phyloP scores from a whole-genome alignment of 2,329 filamentous ascomycete genomes.

The Madurella mycetomatis region DNA sequence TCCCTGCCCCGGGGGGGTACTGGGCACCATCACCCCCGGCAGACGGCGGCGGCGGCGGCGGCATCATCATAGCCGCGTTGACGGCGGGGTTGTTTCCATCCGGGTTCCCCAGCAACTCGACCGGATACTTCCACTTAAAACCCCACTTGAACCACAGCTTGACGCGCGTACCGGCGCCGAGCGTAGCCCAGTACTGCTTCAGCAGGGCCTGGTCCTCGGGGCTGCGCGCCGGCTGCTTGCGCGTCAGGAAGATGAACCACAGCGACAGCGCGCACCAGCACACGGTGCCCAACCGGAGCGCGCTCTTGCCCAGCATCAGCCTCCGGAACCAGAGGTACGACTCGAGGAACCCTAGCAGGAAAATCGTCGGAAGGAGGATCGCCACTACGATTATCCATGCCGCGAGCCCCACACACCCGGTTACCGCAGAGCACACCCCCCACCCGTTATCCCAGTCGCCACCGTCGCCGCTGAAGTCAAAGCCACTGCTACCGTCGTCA shows the following conservation, averaged over 20 bases:
- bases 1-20: background rate
- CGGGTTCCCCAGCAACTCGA: constrained; percentile 21
- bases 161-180: constrained; percentile 13
- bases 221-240: constrained; percentile 29
- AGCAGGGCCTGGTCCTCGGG: constrained; percentile 16
- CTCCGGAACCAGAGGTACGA: constrained; percentile 32
- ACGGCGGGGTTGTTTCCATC: constrained; percentile 1
- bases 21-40: background rate
- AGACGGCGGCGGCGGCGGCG: background rate
- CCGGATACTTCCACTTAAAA: constrained; percentile 24
- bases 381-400: constrained; percentile 27
- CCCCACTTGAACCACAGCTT: constrained; percentile 25
- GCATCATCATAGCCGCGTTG: background rate
- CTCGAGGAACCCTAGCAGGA: constrained; percentile 30
- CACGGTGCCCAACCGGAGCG: constrained; percentile 30
- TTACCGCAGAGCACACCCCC: constrained; percentile 2
- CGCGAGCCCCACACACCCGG: constrained; percentile 11
- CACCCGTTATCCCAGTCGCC: background rate
- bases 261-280: constrained; percentile 28
- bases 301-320: constrained; percentile 29
- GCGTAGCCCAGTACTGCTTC: constrained; percentile 15
- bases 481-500: background rate
- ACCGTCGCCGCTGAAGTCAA: background rate
- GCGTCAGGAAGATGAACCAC: constrained; percentile 19
- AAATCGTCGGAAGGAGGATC: constrained; percentile 27